These are phyloP conservation scores for Tylopilus plumbeoviolaceoides DNA, from an alignment of 768 basidiomycete species.

Conservation along the genomic window DNA sequence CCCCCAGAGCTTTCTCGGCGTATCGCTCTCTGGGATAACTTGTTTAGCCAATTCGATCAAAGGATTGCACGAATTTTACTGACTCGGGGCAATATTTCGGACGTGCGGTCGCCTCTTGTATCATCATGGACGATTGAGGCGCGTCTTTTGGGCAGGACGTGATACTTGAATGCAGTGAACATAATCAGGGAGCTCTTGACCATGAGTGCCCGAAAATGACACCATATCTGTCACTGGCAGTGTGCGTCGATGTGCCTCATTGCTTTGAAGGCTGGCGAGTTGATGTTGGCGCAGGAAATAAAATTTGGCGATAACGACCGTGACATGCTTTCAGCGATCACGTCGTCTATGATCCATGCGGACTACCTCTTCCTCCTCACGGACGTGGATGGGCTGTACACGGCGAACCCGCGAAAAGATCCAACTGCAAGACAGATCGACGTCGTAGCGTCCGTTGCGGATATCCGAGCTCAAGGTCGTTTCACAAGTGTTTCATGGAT, in stretches of 20 bases:
- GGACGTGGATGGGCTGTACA: constrained; percentile 95
- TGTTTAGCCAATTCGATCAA: constrained; percentile 90
- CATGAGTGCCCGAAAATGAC: constrained; percentile 98
- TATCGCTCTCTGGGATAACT: constrained; percentile 95
- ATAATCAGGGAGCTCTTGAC: constrained; percentile 87
- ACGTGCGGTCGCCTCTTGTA: constrained; percentile 50
- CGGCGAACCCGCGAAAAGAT: constrained; percentile 91
- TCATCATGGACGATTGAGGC: constrained; percentile 1
- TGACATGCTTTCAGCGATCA: constrained; percentile 97
- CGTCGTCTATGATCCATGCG: constrained; percentile 95
- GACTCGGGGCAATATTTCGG: constrained; percentile 95
- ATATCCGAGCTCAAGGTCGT: constrained; percentile 77
- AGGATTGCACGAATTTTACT: constrained; percentile 94
- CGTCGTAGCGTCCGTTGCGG: constrained; percentile 76
- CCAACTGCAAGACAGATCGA: constrained; percentile 76
- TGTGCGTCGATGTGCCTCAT: constrained; percentile 45
- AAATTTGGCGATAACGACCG: constrained; percentile 99
- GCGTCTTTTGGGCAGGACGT: constrained; percentile 51
- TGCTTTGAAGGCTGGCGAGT: background rate
- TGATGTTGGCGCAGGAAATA: constrained; percentile 70
- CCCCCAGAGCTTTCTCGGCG: constrained; percentile 46
- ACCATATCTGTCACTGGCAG: constrained; percentile 97
- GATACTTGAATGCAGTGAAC: constrained; percentile 95
- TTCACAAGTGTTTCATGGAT: background rate
- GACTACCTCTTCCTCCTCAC: constrained; percentile 96